Percentiles rank a stretch among this genome's conserved stretches.
Evolutionary conservation across 2,329 filamentous ascomycete genomes (phyloP).

Genomic region (Trichoderma endophyticum): DNA sequence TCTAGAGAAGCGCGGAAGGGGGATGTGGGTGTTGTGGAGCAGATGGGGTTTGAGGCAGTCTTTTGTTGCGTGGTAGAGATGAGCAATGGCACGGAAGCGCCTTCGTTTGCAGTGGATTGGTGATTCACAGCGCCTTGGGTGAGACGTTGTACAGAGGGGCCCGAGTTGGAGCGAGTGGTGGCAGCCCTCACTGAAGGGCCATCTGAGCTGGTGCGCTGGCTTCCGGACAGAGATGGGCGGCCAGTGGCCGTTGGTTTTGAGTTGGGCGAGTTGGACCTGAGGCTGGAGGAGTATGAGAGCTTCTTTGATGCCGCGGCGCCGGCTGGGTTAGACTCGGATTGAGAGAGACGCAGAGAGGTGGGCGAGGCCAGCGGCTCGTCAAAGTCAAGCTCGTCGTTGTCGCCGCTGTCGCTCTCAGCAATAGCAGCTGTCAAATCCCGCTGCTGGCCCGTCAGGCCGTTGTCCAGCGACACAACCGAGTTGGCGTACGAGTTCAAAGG

Average conservation of each 20-base stretch:
- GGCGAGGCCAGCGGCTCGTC: constrained; percentile 24
- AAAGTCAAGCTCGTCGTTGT: constrained; percentile 29
- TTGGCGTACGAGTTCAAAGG: constrained; percentile 57
- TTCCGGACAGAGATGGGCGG: constrained; percentile 32
- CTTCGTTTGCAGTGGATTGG: constrained; percentile 41
- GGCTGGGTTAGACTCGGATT: constrained; percentile 20
- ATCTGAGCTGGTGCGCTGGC: constrained; percentile 36
- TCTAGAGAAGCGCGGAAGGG: constrained; percentile 60
- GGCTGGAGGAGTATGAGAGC: constrained; percentile 11
- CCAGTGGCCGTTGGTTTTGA: neutral
- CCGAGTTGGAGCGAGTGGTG: constrained; percentile 30
- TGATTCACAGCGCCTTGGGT: constrained; percentile 38
- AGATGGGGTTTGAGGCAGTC: constrained; percentile 25
- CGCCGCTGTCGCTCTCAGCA: constrained; percentile 45
- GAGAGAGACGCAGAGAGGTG: constrained; percentile 18
- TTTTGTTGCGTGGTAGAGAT: constrained; percentile 27
- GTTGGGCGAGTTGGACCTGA: neutral
- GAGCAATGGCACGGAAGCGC: constrained; percentile 26
- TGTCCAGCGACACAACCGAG: constrained; percentile 52
- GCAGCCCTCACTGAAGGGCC: constrained; percentile 29
- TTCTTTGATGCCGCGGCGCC: constrained; percentile 6
- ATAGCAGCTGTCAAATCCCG: constrained; percentile 44
- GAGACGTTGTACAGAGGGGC: constrained; percentile 32
- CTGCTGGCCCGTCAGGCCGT: constrained; percentile 30
- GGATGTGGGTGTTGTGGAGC: constrained; percentile 38